These are phyloP conservation scores for Wickerhamomyces alni DNA, from an alignment of 805 yeast species.

Conservation along the genomic window DNA sequence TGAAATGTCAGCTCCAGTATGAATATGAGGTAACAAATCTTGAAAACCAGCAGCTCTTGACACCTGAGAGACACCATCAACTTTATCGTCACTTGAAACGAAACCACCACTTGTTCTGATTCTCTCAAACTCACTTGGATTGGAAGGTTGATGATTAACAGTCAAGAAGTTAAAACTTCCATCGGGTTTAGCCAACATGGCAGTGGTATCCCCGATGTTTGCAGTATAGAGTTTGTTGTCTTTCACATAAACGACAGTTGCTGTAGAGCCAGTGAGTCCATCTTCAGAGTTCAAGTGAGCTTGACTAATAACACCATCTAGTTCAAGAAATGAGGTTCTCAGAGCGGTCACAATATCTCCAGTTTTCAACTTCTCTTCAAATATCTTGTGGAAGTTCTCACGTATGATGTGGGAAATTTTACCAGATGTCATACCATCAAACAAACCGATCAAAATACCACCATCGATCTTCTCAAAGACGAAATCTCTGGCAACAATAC, in stretches of 20 bases:
- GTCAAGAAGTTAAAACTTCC: conserved; percentile 77
- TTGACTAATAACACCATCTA: conserved; percentile 68
- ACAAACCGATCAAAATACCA: conserved; percentile 67
- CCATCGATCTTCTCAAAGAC: conserved; percentile 87
- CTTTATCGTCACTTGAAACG: conserved; percentile 76
- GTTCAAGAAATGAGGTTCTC: conserved; percentile 69
- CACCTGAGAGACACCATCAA: conserved; percentile 77
- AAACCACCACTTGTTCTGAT: conserved; percentile 89
- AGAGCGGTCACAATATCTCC: conserved; percentile 63
- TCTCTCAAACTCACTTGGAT: conserved; percentile 70
- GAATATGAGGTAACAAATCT: conserved; percentile 79
- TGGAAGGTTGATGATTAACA: conserved; percentile 78
- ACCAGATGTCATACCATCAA: conserved; percentile 73
- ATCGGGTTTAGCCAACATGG: conserved; percentile 68
- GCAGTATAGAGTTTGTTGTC: conserved; percentile 72
- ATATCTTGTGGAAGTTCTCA: conserved; percentile 58
- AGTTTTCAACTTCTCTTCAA: conserved; percentile 58
- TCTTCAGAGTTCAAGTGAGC: conserved; percentile 59
- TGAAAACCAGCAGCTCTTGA: conserved; percentile 92
- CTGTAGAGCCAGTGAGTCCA: conserved; percentile 75
- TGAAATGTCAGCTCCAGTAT: conserved; percentile 78
- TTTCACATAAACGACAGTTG: conserved; percentile 72
- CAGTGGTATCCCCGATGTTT: conserved; percentile 87
- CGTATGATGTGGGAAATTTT: conserved; percentile 69
- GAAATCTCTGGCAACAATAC: conserved; percentile 74